phyloP scores from a whole-genome alignment of 768 basidiomycete species.

The Royoungia palumana region DNA sequence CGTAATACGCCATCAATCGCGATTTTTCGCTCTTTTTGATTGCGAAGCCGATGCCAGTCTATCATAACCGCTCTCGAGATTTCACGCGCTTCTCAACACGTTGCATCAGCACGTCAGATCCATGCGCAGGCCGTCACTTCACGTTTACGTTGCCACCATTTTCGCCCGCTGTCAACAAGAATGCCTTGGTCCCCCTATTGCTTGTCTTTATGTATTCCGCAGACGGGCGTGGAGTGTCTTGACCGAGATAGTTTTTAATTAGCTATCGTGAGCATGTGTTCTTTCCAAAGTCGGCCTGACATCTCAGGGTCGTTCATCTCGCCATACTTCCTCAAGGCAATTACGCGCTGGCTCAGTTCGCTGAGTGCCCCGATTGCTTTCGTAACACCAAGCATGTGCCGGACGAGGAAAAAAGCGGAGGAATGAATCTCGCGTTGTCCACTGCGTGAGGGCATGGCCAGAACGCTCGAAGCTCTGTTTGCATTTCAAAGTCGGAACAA shows the following conservation, averaged over 20 bases:
- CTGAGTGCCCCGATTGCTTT: constrained; percentile 34
- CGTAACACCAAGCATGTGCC: constrained; percentile 33
- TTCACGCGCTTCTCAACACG: constrained; percentile 36
- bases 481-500: constrained; percentile 34
- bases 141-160: constrained; percentile 32
- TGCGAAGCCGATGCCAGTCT: constrained; percentile 30
- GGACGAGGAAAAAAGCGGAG: constrained; percentile 28
- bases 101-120: constrained; percentile 35
- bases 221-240: constrained; percentile 33
- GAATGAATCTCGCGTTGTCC: constrained; percentile 36
- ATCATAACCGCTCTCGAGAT: constrained; percentile 32
- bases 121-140: constrained; percentile 29
- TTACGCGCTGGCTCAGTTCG: constrained; percentile 37
- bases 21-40: constrained; percentile 22
- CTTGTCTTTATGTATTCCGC: constrained; percentile 36
- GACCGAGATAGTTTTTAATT: constrained; percentile 35
- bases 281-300: constrained; percentile 20
- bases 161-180: constrained; percentile 20
- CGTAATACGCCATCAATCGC: constrained; percentile 17
- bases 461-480: constrained; percentile 33
- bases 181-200: constrained; percentile 30
- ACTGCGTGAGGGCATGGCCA: constrained; percentile 35
- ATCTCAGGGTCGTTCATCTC: constrained; percentile 28
- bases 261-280: constrained; percentile 22
- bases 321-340: constrained; percentile 33